phyloP scores from a whole-genome alignment of 2,329 filamentous ascomycete genomes.

The Nemania bipapillata region DNA sequence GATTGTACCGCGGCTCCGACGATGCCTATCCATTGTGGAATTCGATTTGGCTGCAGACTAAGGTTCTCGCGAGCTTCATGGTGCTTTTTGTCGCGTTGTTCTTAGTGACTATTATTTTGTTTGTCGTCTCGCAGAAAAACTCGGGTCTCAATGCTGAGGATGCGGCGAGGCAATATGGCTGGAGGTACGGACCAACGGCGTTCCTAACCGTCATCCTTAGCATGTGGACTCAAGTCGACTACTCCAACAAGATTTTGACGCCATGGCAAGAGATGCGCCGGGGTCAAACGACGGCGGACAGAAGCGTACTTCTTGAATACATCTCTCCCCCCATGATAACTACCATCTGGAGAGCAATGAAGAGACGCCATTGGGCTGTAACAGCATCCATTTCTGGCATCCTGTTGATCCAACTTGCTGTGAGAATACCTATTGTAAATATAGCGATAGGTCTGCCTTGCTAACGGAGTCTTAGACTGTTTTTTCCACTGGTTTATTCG shows the following conservation, averaged over 20 bases:
- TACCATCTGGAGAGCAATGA: slow-evolving; percentile 18
- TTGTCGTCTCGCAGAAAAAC: slow-evolving; percentile 22
- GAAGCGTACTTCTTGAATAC: slow-evolving; percentile 32
- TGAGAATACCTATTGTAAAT: slow-evolving; percentile 11
- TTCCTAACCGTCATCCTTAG: slow-evolving; percentile 34
- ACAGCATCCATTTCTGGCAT: slow-evolving; percentile 25
- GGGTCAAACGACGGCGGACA: slow-evolving; percentile 18
- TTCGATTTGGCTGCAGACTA: slow-evolving; percentile 28
- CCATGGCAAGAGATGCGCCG: slow-evolving; percentile 34
- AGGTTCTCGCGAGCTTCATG: slow-evolving; percentile 30
- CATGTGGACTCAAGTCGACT: slow-evolving; percentile 36
- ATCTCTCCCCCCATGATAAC: slow-evolving; percentile 21
- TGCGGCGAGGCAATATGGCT: slow-evolving; percentile 29
- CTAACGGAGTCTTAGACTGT: slow-evolving; percentile 23
- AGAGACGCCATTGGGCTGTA: slow-evolving; percentile 27
- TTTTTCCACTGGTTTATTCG: slow-evolving; percentile 33
- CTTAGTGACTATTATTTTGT: slow-evolving; percentile 29
- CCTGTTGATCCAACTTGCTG: slow-evolving; percentile 32
- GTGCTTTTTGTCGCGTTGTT: slow-evolving; percentile 28
- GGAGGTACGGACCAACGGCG: slow-evolving; percentile 36
- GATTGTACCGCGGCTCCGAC: neutral
- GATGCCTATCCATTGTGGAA: slow-evolving; percentile 29
- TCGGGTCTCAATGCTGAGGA: slow-evolving; percentile 20
- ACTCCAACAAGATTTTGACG: slow-evolving; percentile 29
- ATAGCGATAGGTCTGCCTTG: neutral